Conservation (phyloP, 2,329 filamentous ascomycete genomes). For the Colletotrichum agaves region DNA sequence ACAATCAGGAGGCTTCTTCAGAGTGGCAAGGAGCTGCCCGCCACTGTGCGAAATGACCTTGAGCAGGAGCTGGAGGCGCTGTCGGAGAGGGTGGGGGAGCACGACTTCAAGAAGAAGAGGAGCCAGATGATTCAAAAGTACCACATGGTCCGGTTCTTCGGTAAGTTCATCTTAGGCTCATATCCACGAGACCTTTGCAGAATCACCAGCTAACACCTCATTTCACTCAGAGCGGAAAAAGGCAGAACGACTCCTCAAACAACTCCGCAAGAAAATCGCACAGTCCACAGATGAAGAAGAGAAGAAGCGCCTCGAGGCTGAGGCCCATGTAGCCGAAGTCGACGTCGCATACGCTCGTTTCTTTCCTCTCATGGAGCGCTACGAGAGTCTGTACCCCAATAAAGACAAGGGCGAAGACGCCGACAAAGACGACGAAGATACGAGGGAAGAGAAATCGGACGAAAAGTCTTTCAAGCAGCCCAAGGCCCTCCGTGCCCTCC, state of each 20-base stretch:
- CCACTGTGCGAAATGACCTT: conserved; percentile 73
- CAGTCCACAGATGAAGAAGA: conserved; percentile 62
- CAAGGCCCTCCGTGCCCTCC: conserved; percentile 50
- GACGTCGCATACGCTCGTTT: conserved; percentile 81
- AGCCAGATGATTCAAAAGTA: conserved; percentile 81
- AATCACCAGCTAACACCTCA: neutral
- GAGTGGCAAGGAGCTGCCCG: conserved; percentile 71
- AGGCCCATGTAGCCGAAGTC: conserved; percentile 76
- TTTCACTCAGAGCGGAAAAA: conserved; percentile 73
- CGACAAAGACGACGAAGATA: conserved; percentile 48
- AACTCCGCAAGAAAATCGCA: conserved; percentile 68
- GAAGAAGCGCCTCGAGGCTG: conserved; percentile 59
- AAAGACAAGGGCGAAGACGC: conserved; percentile 47
- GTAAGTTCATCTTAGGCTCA: conserved; percentile 54
- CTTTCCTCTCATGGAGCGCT: conserved; percentile 76
- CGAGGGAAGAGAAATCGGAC: conserved; percentile 44
- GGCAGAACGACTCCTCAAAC: conserved; percentile 73
- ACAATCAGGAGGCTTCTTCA: conserved; percentile 75
- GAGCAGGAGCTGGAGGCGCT: conserved; percentile 78
- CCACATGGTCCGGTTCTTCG: conserved; percentile 87
- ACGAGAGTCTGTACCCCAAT: conserved; percentile 71
- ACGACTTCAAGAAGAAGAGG: conserved; percentile 69
- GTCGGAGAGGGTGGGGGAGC: conserved; percentile 70
- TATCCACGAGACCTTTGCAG: too few species aligned
- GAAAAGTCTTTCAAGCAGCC: conserved; percentile 54